Evolutionary conservation across 805 yeast genomes (phyloP), one percentile per base, ranked within the genome.

Genomic region (Pichia nanzhaoensis): DNA sequence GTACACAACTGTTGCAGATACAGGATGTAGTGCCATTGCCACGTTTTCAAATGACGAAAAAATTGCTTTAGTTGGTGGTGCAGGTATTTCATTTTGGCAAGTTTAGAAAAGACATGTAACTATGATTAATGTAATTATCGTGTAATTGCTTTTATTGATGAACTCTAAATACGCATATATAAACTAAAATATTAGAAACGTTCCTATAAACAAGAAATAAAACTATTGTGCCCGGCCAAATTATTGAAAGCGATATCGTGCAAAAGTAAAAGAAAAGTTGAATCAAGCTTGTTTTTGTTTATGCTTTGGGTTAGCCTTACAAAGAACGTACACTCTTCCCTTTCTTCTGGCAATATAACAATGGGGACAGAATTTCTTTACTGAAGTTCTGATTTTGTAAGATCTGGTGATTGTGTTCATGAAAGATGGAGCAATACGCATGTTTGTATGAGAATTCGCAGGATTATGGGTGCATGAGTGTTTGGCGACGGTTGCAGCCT

Each of bases 341-440:
- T 90, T 93, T 66, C 98, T 83, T 67, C 95, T 84, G 10, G 93
- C 96, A 66, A 87, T 77, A 55, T 83, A 84, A 64, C 99, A 93
- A 63, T 87, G 93, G 33, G 82, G 74, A 65, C 99, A 93, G 67
- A 87, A 84, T 71, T 86, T 93, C 71, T 90, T 90, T 45, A 93
- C 95, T 1, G 98, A 78, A 5, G 97, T 80, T 65, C 91, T 81
- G 38, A 89, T 95, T 64, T 91, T 91, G 75, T 91, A 89, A 3
- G 89, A 82, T 65, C 97, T 78, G 14, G 64, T 48, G 16, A 59
- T 42, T 12, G 50, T 44, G 12, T 43, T 46, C 19, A 59, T 27
- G 34, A 49, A 44, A 18, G 44, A 48, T n/a, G 18, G 48, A 39
- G 21, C 42, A 19, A 53, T 46, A 9, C 45, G 42, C 7, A 27